These are phyloP conservation scores for Pythium dissotocum DNA, from an alignment of 352 stramenopile genomes.

Conservation along the genomic window DNA sequence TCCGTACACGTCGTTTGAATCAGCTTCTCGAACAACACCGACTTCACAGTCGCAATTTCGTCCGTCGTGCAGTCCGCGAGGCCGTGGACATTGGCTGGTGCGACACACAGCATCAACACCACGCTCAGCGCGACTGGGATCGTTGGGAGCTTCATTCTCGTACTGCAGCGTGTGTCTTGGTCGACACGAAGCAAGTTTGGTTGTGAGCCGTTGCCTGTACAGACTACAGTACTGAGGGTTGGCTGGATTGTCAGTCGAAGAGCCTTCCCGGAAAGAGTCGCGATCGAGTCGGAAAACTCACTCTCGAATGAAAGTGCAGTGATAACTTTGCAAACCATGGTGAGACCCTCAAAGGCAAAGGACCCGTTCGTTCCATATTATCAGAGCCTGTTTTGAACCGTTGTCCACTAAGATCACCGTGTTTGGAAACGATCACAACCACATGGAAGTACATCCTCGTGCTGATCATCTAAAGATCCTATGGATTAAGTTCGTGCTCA, in stretches of 20 bases:
- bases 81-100: not conserved
- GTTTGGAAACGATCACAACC: not conserved
- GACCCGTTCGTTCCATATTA: not conserved
- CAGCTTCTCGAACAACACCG: not conserved
- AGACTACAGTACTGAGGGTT: no score
- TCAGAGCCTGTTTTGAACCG: not conserved
- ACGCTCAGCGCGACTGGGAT: not conserved
- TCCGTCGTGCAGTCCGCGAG: slow-evolving; percentile 13
- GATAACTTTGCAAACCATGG: not conserved
- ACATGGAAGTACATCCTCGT: no score
- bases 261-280: not conserved
- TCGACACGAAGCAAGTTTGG: not conserved
- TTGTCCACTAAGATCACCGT: not conserved
- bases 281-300: not conserved
- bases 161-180: not conserved
- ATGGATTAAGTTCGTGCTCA: no score
- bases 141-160: slow-evolving; percentile 7
- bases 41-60: slow-evolving; percentile 11
- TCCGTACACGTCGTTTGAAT: slow-evolving; percentile 10
- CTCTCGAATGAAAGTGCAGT: not conserved
- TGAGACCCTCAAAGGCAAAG: not conserved
- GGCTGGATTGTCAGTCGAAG: no score
- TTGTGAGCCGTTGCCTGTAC: not conserved
- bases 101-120: not conserved
- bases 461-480: no score